phyloP scores from a whole-genome alignment of 768 basidiomycete genomes.

The Lactarius hengduanensis region DNA sequence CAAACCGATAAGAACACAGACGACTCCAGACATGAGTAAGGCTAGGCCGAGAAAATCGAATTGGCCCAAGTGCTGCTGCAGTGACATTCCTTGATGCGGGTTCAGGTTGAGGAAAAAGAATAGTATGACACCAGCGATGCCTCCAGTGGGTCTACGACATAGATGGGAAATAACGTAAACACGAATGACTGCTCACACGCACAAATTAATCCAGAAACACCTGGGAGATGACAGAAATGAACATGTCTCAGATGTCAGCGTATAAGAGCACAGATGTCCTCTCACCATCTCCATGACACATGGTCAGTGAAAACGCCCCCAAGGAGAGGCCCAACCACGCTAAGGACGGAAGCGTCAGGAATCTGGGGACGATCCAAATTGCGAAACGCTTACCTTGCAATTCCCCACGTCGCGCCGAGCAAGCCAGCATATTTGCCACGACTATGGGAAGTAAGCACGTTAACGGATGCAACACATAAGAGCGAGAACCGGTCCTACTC shows the following conservation, averaged over 20 bases:
- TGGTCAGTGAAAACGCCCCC: slow-evolving; percentile 79
- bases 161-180: not conserved
- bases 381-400: slow-evolving; percentile 42
- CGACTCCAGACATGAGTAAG: slow-evolving; percentile 62
- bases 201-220: slow-evolving; percentile 81
- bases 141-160: slow-evolving; percentile 65
- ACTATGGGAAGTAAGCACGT: slow-evolving; percentile 35
- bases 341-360: slow-evolving; percentile 28
- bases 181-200: slow-evolving; percentile 28
- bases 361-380: not conserved
- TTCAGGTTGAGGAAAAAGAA: slow-evolving; percentile 81
- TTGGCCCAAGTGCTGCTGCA: slow-evolving; percentile 56
- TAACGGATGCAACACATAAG: not conserved
- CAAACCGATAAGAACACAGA: slow-evolving; percentile 70
- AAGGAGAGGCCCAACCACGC: slow-evolving; percentile 73
- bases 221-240: slow-evolving; percentile 33
- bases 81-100: slow-evolving; percentile 58
- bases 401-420: slow-evolving; percentile 80
- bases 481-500: slow-evolving; percentile 48
- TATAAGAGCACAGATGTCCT: slow-evolving; percentile 3
- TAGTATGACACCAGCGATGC: slow-evolving; percentile 56
- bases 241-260: not conserved
- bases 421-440: slow-evolving; percentile 78
- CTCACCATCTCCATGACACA: slow-evolving; percentile 76
- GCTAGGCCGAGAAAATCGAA: slow-evolving; percentile 73